Percentiles rank a stretch among this genome's conserved stretches.
phyloP scores from a whole-genome alignment of 441 rosid genomes.

The Biscutella laevigata region DNA sequence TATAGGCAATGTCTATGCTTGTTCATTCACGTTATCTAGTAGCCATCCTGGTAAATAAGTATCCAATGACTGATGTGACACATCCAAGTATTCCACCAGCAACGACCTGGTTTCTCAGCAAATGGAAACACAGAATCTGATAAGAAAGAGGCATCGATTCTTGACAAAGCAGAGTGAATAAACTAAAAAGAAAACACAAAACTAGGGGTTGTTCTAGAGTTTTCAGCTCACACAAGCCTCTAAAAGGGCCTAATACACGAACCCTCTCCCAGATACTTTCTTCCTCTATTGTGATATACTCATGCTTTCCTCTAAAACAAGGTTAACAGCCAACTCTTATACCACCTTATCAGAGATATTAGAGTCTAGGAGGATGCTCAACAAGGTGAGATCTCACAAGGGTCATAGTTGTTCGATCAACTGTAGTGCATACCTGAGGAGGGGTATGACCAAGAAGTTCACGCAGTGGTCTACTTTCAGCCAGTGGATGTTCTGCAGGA shows the following conservation, averaged over 20 bases:
- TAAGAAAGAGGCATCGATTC: neutral
- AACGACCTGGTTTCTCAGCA: slow-evolving; percentile 48
- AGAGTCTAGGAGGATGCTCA: neutral
- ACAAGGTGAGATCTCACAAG: neutral
- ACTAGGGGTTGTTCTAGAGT: neutral
- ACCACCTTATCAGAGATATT: too few species aligned
- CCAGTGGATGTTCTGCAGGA: slow-evolving; percentile 71
- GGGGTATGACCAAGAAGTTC: slow-evolving; percentile 77
- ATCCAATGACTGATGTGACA: slow-evolving; percentile 57
- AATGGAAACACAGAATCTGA: slow-evolving; percentile 7
- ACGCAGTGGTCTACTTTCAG: slow-evolving; percentile 62
- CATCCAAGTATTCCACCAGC: slow-evolving; percentile 86
- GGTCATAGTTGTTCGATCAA: neutral
- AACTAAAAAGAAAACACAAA: neutral
- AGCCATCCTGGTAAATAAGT: slow-evolving; percentile 33
- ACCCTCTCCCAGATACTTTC: neutral
- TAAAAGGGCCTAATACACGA: neutral
- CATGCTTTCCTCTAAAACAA: neutral
- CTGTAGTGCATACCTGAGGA: slow-evolving; percentile 44
- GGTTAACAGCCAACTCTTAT: too few species aligned
- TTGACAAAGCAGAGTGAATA: neutral
- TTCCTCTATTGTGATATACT: neutral
- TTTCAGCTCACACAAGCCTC: neutral
- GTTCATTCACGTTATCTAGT: slow-evolving; percentile 12
- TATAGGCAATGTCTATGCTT: neutral